These are phyloP conservation scores for Hypoxylon sp. DNA, from an alignment of 2,329 filamentous ascomycete species.

Conservation along the genomic window DNA sequence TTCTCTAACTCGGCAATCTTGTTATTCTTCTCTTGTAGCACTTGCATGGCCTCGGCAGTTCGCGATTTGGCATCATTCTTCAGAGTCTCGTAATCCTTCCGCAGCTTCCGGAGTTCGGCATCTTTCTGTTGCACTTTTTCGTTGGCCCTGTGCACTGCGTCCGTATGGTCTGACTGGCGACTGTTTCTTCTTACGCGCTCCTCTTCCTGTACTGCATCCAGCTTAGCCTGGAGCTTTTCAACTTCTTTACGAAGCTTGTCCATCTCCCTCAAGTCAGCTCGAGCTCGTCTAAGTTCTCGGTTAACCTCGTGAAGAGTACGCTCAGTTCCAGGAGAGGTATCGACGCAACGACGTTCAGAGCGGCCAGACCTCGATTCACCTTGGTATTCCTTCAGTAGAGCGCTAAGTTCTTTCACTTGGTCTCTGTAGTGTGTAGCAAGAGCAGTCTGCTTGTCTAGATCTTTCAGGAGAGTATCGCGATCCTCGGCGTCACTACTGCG, in stretches of 20 bases:
- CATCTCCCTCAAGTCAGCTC: conserved; percentile 68
- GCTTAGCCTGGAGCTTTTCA: conserved; percentile 65
- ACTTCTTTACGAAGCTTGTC: conserved; percentile 67
- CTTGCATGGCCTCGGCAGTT: conserved; percentile 69
- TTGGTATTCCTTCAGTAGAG: conserved; percentile 61
- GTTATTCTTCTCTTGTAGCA: conserved; percentile 69
- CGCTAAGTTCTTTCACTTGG: conserved; percentile 72
- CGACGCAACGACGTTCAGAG: conserved; percentile 56
- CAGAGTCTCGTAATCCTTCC: conserved; percentile 68
- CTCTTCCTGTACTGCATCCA: conserved; percentile 64
- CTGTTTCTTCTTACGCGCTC: conserved; percentile 49
- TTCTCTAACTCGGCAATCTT: conserved; percentile 71
- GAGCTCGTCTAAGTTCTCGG: conserved; percentile 68
- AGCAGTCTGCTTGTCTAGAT: conserved; percentile 71
- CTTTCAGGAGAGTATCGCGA: conserved; percentile 63
- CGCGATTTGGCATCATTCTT: conserved; percentile 68
- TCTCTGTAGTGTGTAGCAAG: conserved; percentile 71
- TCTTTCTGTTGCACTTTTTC: conserved; percentile 65
- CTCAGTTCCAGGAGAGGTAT: conserved; percentile 66
- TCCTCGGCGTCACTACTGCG: conserved; percentile 62
- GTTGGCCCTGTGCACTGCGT: conserved; percentile 55
- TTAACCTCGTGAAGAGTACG: conserved; percentile 67
- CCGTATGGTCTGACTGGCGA: conserved; percentile 39
- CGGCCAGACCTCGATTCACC: conserved; percentile 55
- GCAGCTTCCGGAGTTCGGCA: conserved; percentile 64